Evolutionary conservation across 345 rosid species (phyloP), one percentile per base, ranked within the genome.

Genomic region (Pugionium cornutum): DNA sequence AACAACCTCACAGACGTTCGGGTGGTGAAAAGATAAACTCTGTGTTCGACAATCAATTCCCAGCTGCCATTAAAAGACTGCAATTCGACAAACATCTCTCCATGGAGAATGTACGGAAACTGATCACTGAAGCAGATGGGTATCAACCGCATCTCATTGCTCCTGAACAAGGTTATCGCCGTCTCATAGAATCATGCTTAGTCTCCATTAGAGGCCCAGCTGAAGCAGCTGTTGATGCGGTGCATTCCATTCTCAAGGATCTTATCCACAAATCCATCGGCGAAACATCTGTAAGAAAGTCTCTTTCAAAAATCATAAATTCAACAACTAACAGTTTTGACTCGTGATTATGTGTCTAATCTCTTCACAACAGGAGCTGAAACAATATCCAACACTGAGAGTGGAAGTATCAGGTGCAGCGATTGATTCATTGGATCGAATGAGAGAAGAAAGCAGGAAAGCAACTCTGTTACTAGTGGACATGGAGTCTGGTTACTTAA

Each of bases 81-180:
- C 97, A 94, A 41, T 90, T 89, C 54, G 99, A 94, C 76, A 89
- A 85, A 67, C 86, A 89, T 56, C 96, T 92, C 58, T 82, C 98
- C 9, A 75, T 85, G 86, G 97, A 92, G 30, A 90, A 88, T 73
- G 86, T 92, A 31, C 61, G 90, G 9, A 92, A 92, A 77, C 79
- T 92, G 55, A 85, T 92, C 36, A 86, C 97, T 3, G 97, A 92
- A 86, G 98, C 98, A 50, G 97, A 92, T 82, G 98, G 98, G 59
- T 92, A 92, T 74, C 97, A 88, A 75, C 98, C 97, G 1, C 97
- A 92, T 89, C 83, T 92, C 31, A 88, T 92, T 64, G 98, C 98
- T 75, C 98, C 97, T 25, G 98, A 92, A 54, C 94, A 89, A 83
- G 97, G 97, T 67, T 92, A 92, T 67, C 89, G 97, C 36, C 96